Conservation (phyloP, 202 grass and related monocot species). For the Zizania palustris region DNA sequence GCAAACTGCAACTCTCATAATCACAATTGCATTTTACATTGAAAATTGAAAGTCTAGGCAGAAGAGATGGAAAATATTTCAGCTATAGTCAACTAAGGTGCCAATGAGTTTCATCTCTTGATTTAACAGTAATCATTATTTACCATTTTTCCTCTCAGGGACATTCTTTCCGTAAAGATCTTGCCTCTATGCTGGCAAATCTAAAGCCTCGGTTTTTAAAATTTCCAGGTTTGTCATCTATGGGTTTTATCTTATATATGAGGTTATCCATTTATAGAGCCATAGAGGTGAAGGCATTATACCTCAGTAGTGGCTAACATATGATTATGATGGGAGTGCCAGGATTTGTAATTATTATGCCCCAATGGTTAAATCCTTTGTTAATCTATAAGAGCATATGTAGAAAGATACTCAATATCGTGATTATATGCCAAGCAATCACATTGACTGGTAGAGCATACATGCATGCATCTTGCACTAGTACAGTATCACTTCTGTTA, state of each 20-base stretch:
- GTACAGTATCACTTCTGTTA: slow-evolving; percentile 4
- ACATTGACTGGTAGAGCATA: slow-evolving; percentile 5
- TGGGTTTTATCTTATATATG: slow-evolving; percentile 42
- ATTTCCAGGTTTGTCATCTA: slow-evolving; percentile 67
- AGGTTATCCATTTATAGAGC: slow-evolving; percentile 26
- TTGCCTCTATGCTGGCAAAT: slow-evolving; percentile 76
- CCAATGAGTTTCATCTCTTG: slow-evolving; percentile 12
- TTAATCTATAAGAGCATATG: background rate
- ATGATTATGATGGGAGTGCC: slow-evolving; percentile 2
- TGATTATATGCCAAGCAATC: background rate
- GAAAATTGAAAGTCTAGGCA: background rate
- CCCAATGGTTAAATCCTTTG: background rate
- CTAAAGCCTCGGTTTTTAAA: slow-evolving; percentile 77
- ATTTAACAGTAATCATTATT: slow-evolving; percentile 22
- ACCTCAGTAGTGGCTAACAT: background rate
- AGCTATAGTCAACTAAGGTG: background rate
- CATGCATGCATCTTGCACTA: slow-evolving; percentile 26
- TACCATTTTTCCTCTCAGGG: slow-evolving; percentile 54
- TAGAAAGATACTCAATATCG: background rate
- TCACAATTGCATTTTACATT: slow-evolving; percentile 26
- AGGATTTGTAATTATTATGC: slow-evolving; percentile 9
- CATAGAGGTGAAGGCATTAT: slow-evolving; percentile 14
- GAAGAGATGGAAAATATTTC: slow-evolving; percentile 19
- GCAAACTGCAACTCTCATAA: slow-evolving; percentile 1
- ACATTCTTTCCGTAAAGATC: slow-evolving; percentile 76